Base-by-base conservation (phyloP, 139 green algal species). In the Edaphochlamys debaryana region DNA sequence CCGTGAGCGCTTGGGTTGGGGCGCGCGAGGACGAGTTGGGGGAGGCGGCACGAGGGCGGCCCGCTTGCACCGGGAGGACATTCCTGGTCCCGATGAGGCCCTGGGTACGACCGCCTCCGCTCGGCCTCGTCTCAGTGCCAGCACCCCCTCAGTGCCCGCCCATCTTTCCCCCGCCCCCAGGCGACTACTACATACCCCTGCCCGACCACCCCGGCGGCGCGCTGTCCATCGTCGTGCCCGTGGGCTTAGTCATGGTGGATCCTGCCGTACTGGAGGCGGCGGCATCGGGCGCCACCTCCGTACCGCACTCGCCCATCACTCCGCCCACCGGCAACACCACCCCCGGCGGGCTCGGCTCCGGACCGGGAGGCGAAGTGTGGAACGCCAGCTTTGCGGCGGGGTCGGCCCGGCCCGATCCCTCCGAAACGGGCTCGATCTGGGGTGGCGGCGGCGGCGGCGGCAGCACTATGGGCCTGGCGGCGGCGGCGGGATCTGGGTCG, bases 101-200 rank as follows among this genome's bases (percentile, higher is more conserved):
- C n/a, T n/a, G n/a, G n/a, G n/a, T n/a, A n/a, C n/a, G n/a, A n/a
- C n/a, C n/a, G n/a, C n/a, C 32, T 40, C 32, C 29, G 13, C 63
- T 38, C 4, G 4, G n/a, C n/a, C 25, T 4, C n/a, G 25, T 40
- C 20, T 48, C 17, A 5, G 11, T 6, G 36, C 36, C 36, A 30
- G 36, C 36, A 2, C 36, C 36, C 66, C 34, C n/a, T 36, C 36
- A 8, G 7, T 23, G 20, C 62, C 62, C 62, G 4, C 0, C 62
- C 30, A 29, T 40, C 62, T 38, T 5, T n/a, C 13, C 62, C 62
- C 62, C 37, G 29, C 29, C 34, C 64, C 5, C 73, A 80, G 73
- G 73, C 56, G 75, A 82, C 36, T 82, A 52, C 75, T 82, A 38
- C 75, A 72, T 82, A 23, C 75, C 75, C 7, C 63, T 73, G 41